Percentiles rank a stretch among this genome's conserved stretches.
Conservation (phyloP, 2,329 filamentous ascomycete species). For the Stachybotrys echinatus region DNA sequence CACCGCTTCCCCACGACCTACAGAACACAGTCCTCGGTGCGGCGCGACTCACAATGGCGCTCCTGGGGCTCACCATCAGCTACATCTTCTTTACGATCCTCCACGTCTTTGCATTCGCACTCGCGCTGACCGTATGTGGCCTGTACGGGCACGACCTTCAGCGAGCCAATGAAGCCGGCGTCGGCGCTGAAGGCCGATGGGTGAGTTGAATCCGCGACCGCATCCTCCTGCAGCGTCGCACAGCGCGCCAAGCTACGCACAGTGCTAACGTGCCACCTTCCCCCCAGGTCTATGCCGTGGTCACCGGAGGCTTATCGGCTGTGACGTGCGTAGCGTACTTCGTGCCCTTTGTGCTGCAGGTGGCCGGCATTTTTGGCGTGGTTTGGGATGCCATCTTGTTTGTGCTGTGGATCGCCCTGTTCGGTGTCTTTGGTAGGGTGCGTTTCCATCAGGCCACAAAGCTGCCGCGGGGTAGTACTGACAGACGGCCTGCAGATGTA, state of each 20-base stretch:
- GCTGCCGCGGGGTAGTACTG: not conserved
- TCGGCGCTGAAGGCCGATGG: conserved; percentile 63
- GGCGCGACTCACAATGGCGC: conserved; percentile 40
- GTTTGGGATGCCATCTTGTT: conserved; percentile 68
- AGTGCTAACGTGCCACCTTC: conserved; percentile 1
- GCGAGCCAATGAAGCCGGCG: conserved; percentile 40
- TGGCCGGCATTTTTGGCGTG: conserved; percentile 46
- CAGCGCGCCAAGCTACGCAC: not conserved
- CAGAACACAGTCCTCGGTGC: no score
- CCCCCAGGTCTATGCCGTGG: conserved; percentile 62
- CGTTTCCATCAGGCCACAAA: conserved; percentile 9
- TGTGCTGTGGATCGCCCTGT: conserved; percentile 74
- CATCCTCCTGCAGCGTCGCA: not conserved
- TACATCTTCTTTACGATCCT: conserved; percentile 54
- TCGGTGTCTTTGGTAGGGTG: conserved; percentile 74
- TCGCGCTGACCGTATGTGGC: conserved; percentile 71
- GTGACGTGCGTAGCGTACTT: conserved; percentile 61
- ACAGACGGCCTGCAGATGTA: conserved; percentile 48
- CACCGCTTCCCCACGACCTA: not conserved
- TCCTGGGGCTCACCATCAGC: conserved; percentile 37
- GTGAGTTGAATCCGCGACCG: conserved; percentile 36
- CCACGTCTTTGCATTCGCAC: conserved; percentile 71
- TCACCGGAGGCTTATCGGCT: conserved; percentile 61
- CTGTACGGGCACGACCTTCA: conserved; percentile 70
- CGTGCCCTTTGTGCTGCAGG: conserved; percentile 53